Base-by-base conservation (phyloP, 768 basidiomycete genomes). In the Coprinopsis marcescibilis region DNA sequence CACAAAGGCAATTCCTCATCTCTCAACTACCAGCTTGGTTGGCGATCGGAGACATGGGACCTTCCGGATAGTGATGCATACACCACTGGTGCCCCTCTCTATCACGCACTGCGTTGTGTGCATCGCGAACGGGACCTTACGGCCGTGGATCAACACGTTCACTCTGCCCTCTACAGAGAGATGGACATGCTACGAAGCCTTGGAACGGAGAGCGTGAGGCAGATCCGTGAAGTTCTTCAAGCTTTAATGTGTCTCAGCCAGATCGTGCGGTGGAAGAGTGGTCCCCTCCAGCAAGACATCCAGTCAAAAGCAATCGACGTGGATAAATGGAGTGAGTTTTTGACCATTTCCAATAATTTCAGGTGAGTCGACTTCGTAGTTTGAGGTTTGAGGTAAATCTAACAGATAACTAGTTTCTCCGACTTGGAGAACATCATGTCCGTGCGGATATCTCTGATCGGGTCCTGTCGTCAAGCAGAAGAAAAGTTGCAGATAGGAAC, bases 1-100 rank as follows among this genome's bases (percentile, higher is more conserved):
- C 51, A 56, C 48, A 58, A 50, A 45, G 58, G 51, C 12, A 56
- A 50, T 20, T 60, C 72, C 13, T 65, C 77, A 0, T 67, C 70
- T 35, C 74, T 88, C 69, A 77, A 70, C 26, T 93, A 91, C 62
- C 76, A 81, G 32, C 71, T 97, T 1, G 96, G 88, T 13, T 98
- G 96, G 96, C 76, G 94, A 37, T 95, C 93, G 0, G 89, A 87
- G 51, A 85, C 83, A 1, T 99, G 96, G 96, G 94, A 98, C 63
- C 68, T 99, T 20, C 94, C 94, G 1, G 78, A 87, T 40, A 69
- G 71, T 8, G 63, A 64, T 1, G 63, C 70, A 44, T 65, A 66
- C 19, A 68, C 68, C 21, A 62, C 79, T 7, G 80, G 78, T 19
- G 71, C 76, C 12, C 66, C 82, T 1, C 67, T 97, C 3, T 99